A percentile compares a stretch with the other conserved stretches of the same genome.
phyloP scores from a whole-genome alignment of 2,329 filamentous ascomycete genomes.

The Xylariaceae sp. region DNA sequence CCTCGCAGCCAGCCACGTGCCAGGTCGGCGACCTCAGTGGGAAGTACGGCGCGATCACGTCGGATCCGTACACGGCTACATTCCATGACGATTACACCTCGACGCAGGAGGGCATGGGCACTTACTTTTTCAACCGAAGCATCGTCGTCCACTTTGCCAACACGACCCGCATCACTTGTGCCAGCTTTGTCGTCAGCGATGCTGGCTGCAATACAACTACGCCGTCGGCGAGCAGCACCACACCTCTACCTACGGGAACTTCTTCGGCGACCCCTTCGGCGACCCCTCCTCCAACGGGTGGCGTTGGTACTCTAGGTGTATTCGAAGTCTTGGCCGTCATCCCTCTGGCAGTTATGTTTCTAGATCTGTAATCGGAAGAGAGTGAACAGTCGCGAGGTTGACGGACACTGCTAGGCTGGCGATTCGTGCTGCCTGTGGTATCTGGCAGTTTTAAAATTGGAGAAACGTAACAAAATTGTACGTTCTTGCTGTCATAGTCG shows the following conservation, averaged over 20 bases:
- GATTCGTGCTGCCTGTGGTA: too few species aligned
- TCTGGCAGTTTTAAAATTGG: too few species aligned
- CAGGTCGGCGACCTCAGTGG: conserved; percentile 74
- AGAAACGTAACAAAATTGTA: too few species aligned
- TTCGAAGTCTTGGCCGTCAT: conserved; percentile 21
- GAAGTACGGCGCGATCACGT: conserved; percentile 62
- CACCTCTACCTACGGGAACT: conserved; percentile 6
- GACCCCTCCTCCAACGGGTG: conserved; percentile 1
- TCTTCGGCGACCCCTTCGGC: neutral
- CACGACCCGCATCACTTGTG: conserved; percentile 61
- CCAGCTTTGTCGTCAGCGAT: conserved; percentile 48
- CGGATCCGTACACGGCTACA: conserved; percentile 44
- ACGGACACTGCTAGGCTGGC: too few species aligned
- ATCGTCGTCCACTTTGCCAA: conserved; percentile 62
- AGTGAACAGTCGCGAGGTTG: too few species aligned
- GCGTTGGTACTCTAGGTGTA: conserved; percentile 8
- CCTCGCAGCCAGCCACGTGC: conserved; percentile 56
- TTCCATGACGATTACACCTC: conserved; percentile 59
- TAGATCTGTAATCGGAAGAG: conserved; percentile 24
- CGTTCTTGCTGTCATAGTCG: too few species aligned
- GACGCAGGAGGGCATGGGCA: conserved; percentile 44
- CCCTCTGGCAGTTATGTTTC: conserved; percentile 19
- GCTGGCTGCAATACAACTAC: conserved; percentile 15
- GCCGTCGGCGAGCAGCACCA: conserved; percentile 10
- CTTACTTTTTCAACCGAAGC: conserved; percentile 63